Conservation (phyloP, 495 filamentous ascomycete species). For the Extremus antarcticus region DNA sequence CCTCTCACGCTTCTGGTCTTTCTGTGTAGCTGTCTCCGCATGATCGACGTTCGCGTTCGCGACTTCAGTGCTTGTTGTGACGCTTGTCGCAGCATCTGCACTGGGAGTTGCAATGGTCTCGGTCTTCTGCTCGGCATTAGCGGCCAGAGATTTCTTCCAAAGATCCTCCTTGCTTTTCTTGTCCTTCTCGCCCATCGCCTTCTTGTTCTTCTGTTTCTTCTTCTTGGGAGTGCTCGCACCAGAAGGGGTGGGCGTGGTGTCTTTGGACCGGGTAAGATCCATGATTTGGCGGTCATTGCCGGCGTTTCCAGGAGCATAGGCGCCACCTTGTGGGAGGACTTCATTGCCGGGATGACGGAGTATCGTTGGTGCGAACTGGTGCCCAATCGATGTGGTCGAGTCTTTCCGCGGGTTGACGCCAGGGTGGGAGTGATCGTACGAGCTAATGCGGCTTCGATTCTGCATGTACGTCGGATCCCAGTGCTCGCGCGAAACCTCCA, state of each 20-base stretch:
- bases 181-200: background rate
- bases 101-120: too few species aligned
- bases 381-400: background rate
- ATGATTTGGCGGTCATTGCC: background rate
- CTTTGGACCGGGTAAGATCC: background rate
- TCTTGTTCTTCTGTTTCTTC: constrained; percentile 5
- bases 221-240: constrained; percentile 7
- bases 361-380: background rate
- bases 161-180: constrained; percentile 2
- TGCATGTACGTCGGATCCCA: constrained; percentile 4
- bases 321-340: background rate
- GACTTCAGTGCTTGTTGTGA: background rate
- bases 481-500: constrained; percentile 11
- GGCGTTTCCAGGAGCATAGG: background rate
- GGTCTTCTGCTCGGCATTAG: background rate
- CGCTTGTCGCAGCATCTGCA: background rate
- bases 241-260: constrained; percentile 7
- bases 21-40: too few species aligned
- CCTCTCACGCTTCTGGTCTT: too few species aligned
- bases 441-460: background rate
- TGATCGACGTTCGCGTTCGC: background rate
- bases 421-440: background rate
- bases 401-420: background rate
- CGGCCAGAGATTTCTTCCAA: background rate
- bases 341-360: background rate